Evolutionary conservation across 306 rosid genomes (phyloP), one percentile per base, ranked within the genome.

Genomic region (Oemleria cerasiformis): DNA sequence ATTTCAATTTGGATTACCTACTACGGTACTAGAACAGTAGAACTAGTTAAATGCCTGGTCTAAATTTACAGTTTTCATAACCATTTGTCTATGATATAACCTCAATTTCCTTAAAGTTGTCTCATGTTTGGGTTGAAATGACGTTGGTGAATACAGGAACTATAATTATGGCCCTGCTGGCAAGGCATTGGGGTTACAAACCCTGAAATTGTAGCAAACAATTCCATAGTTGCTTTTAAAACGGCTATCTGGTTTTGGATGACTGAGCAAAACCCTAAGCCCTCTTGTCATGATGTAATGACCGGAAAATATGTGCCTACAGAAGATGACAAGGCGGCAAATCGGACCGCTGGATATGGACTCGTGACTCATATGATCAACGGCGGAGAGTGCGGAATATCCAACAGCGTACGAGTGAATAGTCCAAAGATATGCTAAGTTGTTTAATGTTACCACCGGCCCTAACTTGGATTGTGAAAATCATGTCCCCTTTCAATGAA

Each of bases 191-290:
- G 94, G 97, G 73, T 91, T 8, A 81, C 15, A 74, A 87, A 84
- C 25, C 98, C 98, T 0, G 96, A 93, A 47, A 71, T 83, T 7
- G 98, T 93, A 4, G 73, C 96, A 0, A 86, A 86, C 78, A 79
- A 78, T 78, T 85, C 98, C 0, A 2, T 70, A 17, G 72, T 89
- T 5, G 92, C 97, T 1, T 91, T 93, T 78, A 81, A 81, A 77
- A 88, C 91, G 7, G 97, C 91, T 23, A 76, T 91, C 11, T 93
- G 94, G 96, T 93, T 90, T 78, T 93, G 96, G 98, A 91, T 85
- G 94, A 88, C 91, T 2, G 81, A 76, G 77, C 80, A 70, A 72
- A 74, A 78, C 63, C 80, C 91, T 9, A 80, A 36, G 80, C 97
- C 92, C 5, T 91, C 98, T 20, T 89, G 92, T 17, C 98, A 93